Evolutionary conservation across 2,329 filamentous ascomycete species (phyloP), one percentile per base, ranked within the genome.

Genomic region (Orbilia quercus): DNA sequence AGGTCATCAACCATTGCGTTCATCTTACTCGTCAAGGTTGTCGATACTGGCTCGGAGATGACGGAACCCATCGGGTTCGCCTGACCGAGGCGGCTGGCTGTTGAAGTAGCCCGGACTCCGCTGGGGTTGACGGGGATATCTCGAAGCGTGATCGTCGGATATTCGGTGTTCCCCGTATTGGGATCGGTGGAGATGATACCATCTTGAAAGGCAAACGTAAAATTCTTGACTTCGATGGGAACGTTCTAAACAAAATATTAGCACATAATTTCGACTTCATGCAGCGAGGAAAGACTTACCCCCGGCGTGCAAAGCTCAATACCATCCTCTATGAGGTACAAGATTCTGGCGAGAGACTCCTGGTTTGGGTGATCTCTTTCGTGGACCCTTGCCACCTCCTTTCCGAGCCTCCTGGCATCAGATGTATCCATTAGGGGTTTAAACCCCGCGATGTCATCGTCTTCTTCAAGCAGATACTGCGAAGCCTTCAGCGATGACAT

Each of bases 331-430:
- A 90, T 81, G 31, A 90, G 83, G 71, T 88, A 87, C 62, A 85
- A 84, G 60, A 90, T 84, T 42, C 89, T 84, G 78, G 86, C 86
- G n/a, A 89, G 82, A 85, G 89, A 89, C 79, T 91, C 89, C 34
- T 86, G 82, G 63, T 88, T 86, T 0, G 84, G 83, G 66, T 87
- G 84, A 59, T 84, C 83, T 63, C 85, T 82, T 71, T 85, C 82
- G 31, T 86, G 80, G 36, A 59, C 63, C 57, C 71, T 45, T 54
- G 55, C 75, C 51, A 60, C 55, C 40, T 65, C 45, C 44, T 75
- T 48, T 44, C 75, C 55, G 53, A 76, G 38, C 64, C 66, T 42
- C 28, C 67, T 42, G 7, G 57, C 58, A 42, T 66, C 67, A 1
- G 83, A 81, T 34, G 82, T 82, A 45, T 84, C 76, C 23, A 78